These are phyloP conservation scores for Beauveria sp. DNA, from an alignment of 2,329 filamentous ascomycete genomes.

Conservation along the genomic window DNA sequence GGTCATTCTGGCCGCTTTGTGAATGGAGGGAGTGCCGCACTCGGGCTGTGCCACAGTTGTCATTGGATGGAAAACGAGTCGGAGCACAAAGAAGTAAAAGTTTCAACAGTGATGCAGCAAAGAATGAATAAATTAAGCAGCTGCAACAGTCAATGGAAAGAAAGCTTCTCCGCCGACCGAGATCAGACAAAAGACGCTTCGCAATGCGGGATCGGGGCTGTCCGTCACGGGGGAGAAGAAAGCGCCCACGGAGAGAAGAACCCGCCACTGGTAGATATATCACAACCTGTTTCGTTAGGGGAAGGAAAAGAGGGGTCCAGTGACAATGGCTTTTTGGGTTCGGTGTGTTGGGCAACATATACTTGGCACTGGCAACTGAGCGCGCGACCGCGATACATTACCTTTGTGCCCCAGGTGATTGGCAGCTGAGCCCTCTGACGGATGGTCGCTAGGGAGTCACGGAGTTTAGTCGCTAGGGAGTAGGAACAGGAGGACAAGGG, in stretches of 20 bases:
- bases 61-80: neutral
- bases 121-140: neutral
- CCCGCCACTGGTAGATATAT: conserved; percentile 9
- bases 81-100: neutral
- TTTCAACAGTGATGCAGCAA: neutral
- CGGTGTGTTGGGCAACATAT: conserved; percentile 4
- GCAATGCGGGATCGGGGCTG: neutral
- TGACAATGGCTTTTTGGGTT: conserved; percentile 11
- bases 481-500: neutral
- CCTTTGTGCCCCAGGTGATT: conserved; percentile 5
- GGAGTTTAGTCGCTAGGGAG: too few species aligned
- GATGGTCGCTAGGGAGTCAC: neutral
- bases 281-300: neutral
- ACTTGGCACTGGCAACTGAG: conserved; percentile 4
- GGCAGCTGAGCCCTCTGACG: neutral
- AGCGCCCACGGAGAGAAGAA: neutral
- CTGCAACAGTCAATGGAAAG: neutral
- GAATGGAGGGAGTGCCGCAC: neutral
- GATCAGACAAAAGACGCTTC: neutral
- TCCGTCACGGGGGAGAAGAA: neutral
- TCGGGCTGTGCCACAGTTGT: neutral
- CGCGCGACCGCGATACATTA: conserved; percentile 1
- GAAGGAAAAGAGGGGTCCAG: conserved; percentile 3
- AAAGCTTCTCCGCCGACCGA: neutral
- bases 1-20: conserved; percentile 19